Percentiles rank a stretch among this genome's conserved stretches.
These are phyloP conservation scores for Mycotypha africana DNA, from an alignment of 371 early-diverging fungal genomes.

Conservation along the genomic window DNA sequence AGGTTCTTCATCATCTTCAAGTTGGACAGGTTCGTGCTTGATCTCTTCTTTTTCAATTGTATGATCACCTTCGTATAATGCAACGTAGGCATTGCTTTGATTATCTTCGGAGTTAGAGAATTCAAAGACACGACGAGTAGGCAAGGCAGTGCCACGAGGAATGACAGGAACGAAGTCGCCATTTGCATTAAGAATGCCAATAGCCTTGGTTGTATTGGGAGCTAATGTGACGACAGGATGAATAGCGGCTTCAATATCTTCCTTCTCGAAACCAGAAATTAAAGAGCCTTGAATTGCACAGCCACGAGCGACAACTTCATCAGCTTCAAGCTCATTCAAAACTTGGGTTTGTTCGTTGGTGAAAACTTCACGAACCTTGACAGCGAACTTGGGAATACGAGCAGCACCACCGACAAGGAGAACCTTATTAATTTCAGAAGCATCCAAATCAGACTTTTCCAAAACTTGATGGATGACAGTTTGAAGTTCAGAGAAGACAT, in stretches of 20 bases:
- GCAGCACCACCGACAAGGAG: constrained; percentile 97
- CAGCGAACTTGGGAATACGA: constrained; percentile 96
- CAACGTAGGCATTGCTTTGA: constrained; percentile 74
- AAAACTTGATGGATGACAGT: constrained; percentile 72
- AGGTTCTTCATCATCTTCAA: constrained; percentile 51
- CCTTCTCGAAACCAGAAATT: constrained; percentile 54
- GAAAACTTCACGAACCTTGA: constrained; percentile 82
- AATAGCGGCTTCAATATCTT: constrained; percentile 47
- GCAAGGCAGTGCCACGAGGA: constrained; percentile 80
- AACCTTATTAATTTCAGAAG: constrained; percentile 79
- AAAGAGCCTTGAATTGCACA: constrained; percentile 95
- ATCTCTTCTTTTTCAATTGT: constrained; percentile 56
- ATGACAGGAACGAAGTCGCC: constrained; percentile 75
- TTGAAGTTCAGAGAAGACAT: constrained; percentile 73
- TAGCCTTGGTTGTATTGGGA: constrained; percentile 64
- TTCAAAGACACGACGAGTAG: constrained; percentile 72
- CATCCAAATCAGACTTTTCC: constrained; percentile 59
- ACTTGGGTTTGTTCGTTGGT: constrained; percentile 76
- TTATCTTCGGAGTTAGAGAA: constrained; percentile 63
- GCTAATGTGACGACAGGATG: constrained; percentile 62
- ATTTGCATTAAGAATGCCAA: constrained; percentile 73
- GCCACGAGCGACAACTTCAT: constrained; percentile 98
- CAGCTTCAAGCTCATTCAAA: constrained; percentile 74
- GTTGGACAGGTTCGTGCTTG: constrained; percentile 41
- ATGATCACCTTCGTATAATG: constrained; percentile 78